phyloP scores from a whole-genome alignment of 257 asterid species.

The Paulownia fortunei region DNA sequence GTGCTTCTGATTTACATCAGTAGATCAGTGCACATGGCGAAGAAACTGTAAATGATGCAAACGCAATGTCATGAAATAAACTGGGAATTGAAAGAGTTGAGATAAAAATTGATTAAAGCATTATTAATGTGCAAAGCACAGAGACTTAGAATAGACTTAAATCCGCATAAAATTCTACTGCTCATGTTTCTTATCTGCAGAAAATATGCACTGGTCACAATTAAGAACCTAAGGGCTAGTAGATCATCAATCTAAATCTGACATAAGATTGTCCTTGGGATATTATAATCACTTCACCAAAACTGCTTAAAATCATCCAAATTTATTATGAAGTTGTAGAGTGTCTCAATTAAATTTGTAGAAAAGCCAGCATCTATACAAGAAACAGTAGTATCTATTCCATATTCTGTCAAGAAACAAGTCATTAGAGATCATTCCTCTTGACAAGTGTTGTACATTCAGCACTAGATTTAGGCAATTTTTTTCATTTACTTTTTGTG shows the following conservation, averaged over 20 bases:
- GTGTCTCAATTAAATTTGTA: not conserved
- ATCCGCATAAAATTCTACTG: too few relatives aligned
- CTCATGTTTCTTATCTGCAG: not conserved
- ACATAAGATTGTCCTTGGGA: not conserved
- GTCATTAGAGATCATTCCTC: not conserved
- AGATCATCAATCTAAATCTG: not conserved
- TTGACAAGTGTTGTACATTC: not conserved
- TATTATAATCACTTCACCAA: not conserved
- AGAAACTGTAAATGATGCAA: too few relatives aligned
- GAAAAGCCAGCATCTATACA: not conserved
- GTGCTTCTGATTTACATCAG: too few relatives aligned
- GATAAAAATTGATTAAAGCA: too few relatives aligned
- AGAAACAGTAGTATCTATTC: not conserved
- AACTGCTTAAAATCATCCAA: not conserved
- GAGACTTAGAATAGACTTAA: too few relatives aligned
- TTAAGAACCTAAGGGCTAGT: not conserved
- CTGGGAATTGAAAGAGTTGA: too few relatives aligned
- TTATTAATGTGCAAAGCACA: too few relatives aligned
- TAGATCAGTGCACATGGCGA: too few relatives aligned
- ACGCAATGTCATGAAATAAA: too few relatives aligned
- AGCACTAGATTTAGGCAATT: not conserved
- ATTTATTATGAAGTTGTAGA: not conserved
- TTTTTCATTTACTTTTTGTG: not conserved
- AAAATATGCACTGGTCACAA: not conserved
- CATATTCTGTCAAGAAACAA: not conserved